Percentiles rank a stretch among this genome's conserved stretches.
Evolutionary conservation across 108 stramenopile genomes (phyloP).

Genomic region (Craspedostauros australis): DNA sequence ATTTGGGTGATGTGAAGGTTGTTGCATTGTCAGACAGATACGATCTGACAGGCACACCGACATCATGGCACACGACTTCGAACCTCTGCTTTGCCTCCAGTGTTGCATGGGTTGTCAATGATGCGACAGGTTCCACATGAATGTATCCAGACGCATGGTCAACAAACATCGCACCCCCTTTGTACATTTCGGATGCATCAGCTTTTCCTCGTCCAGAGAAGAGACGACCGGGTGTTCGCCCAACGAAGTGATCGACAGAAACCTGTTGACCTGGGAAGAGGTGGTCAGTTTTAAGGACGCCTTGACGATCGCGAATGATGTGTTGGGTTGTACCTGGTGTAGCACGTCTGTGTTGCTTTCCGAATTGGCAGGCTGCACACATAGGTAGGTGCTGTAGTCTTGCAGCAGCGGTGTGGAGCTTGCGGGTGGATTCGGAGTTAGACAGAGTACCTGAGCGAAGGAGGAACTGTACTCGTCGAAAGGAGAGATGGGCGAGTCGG

Average conservation of each 20-base stretch:
- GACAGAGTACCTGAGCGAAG: no score
- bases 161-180: conserved; percentile 37
- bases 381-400: background rate
- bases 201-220: conserved; percentile 22
- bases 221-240: conserved; percentile 13
- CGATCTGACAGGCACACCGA: conserved; percentile 5
- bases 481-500: conserved; percentile 18
- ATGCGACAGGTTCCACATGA: conserved; percentile 18
- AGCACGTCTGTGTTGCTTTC: no score
- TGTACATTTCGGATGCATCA: conserved; percentile 4
- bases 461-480: conserved; percentile 5
- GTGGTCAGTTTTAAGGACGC: conserved; percentile 5
- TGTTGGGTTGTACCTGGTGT: background rate
- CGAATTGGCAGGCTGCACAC: conserved; percentile 15
- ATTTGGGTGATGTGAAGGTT: conserved; percentile 6
- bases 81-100: conserved; percentile 15
- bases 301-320: conserved; percentile 3
- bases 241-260: conserved; percentile 34
- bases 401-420: conserved; percentile 7
- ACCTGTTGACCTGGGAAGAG: conserved; percentile 29
- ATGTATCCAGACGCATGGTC: conserved; percentile 36
- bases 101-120: conserved; percentile 20
- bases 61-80: conserved; percentile 4
- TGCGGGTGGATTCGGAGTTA: background rate
- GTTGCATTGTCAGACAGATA: conserved; percentile 24